phyloP scores from a whole-genome alignment of 1,284 basidiomycete species.

The Spongiforma sp. region DNA sequence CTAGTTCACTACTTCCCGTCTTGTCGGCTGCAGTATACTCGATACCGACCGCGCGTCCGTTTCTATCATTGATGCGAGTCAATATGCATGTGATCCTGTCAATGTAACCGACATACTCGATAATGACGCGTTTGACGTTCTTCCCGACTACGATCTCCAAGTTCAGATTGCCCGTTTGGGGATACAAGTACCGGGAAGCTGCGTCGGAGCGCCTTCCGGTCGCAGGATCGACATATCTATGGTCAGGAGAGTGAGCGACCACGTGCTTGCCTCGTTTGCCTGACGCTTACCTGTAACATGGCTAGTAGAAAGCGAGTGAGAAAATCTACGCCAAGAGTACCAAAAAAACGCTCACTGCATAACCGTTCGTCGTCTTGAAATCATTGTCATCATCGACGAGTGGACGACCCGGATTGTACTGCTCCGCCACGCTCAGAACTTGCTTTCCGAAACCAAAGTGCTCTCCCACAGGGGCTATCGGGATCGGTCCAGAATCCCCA shows the following conservation, averaged over 20 bases:
- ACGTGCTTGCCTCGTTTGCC: too few relatives aligned
- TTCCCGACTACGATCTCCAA: constrained; percentile 45
- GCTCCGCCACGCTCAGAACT: constrained; percentile 47
- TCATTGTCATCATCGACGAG: constrained; percentile 50
- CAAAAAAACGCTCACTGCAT: constrained; percentile 47
- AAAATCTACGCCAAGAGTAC: not conserved
- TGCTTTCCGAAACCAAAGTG: constrained; percentile 47
- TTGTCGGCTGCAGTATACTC: not conserved
- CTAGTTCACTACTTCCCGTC: constrained; percentile 16
- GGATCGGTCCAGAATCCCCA: constrained; percentile 58
- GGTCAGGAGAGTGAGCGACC: not conserved
- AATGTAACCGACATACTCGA: constrained; percentile 45
- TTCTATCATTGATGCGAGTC: constrained; percentile 3
- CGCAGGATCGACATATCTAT: constrained; percentile 52
- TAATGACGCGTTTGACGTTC: constrained; percentile 50
- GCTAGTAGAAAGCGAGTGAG: constrained; percentile 6
- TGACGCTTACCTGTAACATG: constrained; percentile 16
- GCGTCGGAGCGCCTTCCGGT: constrained; percentile 64
- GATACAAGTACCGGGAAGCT: constrained; percentile 63
- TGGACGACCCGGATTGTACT: constrained; percentile 50
- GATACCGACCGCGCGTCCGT: constrained; percentile 10
- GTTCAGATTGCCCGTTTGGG: constrained; percentile 49
- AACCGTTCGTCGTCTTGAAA: constrained; percentile 45
- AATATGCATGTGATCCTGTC: not conserved
- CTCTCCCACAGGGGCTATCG: constrained; percentile 48